phyloP scores from a whole-genome alignment of 768 basidiomycete genomes.

The Leccinum uliginosum region DNA sequence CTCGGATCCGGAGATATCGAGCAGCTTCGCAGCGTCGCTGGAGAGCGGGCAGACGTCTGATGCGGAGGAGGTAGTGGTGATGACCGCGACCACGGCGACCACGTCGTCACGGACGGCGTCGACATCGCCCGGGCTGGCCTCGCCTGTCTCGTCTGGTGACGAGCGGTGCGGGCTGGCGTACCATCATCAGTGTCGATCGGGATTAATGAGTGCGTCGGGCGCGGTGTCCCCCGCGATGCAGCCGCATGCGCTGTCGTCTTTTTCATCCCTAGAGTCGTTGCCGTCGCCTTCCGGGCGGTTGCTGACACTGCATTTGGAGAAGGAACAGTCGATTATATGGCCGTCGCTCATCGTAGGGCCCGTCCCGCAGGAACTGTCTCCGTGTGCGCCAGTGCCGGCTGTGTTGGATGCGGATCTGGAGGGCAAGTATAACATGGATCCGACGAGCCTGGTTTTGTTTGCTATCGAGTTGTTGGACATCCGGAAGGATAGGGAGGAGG shows the following conservation, averaged over 20 bases:
- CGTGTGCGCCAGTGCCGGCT: conserved; percentile 46
- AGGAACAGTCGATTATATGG: conserved; percentile 77
- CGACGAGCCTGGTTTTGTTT: conserved; percentile 71
- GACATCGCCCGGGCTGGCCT: conserved; percentile 55
- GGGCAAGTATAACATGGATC: conserved; percentile 78
- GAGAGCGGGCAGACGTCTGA: conserved; percentile 74
- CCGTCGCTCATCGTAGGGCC: conserved; percentile 74
- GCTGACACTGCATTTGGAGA: conserved; percentile 76
- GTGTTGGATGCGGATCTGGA: conserved; percentile 50
- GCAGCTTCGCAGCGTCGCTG: conserved; percentile 78
- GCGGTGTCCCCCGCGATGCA: conserved; percentile 55
- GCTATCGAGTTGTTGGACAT: conserved; percentile 73
- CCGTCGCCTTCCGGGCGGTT: conserved; percentile 60
- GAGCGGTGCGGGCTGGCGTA: conserved; percentile 32
- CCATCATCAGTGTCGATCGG: conserved; percentile 5
- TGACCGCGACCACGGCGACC: background rate
- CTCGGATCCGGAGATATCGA: conserved; percentile 82
- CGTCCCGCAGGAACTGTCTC: conserved; percentile 57
- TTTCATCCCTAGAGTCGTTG: conserved; percentile 57
- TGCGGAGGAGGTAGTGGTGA: conserved; percentile 50
- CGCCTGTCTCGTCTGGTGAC: conserved; percentile 59
- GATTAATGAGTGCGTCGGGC: conserved; percentile 38
- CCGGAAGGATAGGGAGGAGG: conserved; percentile 67
- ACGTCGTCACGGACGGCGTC: background rate
- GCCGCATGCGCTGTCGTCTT: conserved; percentile 59